phyloP scores from a whole-genome alignment of 768 basidiomycete genomes.

The Suillus fuscotomentosus region DNA sequence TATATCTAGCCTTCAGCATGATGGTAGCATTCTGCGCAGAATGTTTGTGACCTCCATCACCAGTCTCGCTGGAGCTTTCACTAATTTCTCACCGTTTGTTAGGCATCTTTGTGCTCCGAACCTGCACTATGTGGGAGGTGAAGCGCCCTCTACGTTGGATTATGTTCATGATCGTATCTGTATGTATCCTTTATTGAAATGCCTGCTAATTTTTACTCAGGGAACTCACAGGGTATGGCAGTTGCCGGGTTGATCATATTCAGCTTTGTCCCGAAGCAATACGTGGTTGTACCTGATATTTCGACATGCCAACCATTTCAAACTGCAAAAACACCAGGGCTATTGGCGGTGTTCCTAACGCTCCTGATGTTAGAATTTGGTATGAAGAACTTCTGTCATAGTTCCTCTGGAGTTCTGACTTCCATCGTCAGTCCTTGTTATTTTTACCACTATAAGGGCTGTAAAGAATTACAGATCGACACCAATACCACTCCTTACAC shows the following conservation, averaged over 20 bases:
- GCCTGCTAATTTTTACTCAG: background rate
- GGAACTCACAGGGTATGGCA: background rate
- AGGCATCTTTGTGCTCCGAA: conserved; percentile 1
- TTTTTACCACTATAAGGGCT: background rate
- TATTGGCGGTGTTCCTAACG: background rate
- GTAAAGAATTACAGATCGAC: background rate
- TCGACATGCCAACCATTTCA: background rate
- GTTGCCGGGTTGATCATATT: background rate
- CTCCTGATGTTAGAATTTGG: background rate
- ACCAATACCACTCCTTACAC: background rate
- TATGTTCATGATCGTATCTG: background rate
- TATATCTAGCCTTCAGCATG: background rate
- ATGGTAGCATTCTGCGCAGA: background rate
- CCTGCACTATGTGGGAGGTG: background rate
- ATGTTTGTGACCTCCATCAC: background rate
- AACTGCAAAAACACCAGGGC: background rate
- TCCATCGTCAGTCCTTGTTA: background rate
- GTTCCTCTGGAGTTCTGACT: background rate
- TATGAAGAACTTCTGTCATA: background rate
- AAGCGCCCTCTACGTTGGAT: background rate
- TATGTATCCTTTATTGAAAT: background rate
- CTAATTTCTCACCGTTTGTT: background rate
- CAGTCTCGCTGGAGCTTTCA: background rate
- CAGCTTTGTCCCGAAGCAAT: background rate
- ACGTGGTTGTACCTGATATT: background rate